Evolutionary conservation across 805 yeast species (phyloP).

Genomic region (Yarrowia sp.): DNA sequence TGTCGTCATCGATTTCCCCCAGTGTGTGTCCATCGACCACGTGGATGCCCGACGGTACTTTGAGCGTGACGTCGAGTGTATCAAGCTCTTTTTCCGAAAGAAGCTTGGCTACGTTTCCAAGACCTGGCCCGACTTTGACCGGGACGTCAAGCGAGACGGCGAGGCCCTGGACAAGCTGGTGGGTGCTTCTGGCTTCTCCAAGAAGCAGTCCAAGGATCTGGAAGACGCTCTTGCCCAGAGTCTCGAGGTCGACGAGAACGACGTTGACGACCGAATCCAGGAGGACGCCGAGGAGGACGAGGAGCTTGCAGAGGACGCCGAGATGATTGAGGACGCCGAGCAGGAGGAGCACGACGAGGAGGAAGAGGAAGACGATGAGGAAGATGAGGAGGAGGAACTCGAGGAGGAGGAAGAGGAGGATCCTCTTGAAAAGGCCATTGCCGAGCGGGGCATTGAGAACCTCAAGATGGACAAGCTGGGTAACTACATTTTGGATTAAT

Average conservation of each 20-base stretch:
- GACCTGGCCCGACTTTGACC: constrained; percentile 76
- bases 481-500: constrained; percentile 56
- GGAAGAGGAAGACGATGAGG: constrained; percentile 43
- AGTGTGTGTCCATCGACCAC: constrained; percentile 91
- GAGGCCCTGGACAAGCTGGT: constrained; percentile 79
- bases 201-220: constrained; percentile 59
- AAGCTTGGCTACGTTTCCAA: constrained; percentile 74
- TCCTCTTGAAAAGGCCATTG: constrained; percentile 41
- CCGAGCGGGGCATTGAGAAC: constrained; percentile 41
- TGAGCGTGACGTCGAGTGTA: constrained; percentile 89
- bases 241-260: constrained; percentile 45
- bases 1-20: constrained; percentile 96
- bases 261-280: constrained; percentile 39
- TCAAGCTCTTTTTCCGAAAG: constrained; percentile 74
- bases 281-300: constrained; percentile 43
- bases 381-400: constrained; percentile 35
- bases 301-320: constrained; percentile 35
- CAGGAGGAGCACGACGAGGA: constrained; percentile 28
- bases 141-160: constrained; percentile 64
- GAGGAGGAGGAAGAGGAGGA: constrained; percentile 28
- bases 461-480: constrained; percentile 80
- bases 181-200: constrained; percentile 83
- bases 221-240: constrained; percentile 66
- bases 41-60: constrained; percentile 84
- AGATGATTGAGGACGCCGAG: constrained; percentile 41